Evolutionary conservation across 2,329 filamentous ascomycete species (phyloP).

Genomic region (Botryosphaeria dothidea): DNA sequence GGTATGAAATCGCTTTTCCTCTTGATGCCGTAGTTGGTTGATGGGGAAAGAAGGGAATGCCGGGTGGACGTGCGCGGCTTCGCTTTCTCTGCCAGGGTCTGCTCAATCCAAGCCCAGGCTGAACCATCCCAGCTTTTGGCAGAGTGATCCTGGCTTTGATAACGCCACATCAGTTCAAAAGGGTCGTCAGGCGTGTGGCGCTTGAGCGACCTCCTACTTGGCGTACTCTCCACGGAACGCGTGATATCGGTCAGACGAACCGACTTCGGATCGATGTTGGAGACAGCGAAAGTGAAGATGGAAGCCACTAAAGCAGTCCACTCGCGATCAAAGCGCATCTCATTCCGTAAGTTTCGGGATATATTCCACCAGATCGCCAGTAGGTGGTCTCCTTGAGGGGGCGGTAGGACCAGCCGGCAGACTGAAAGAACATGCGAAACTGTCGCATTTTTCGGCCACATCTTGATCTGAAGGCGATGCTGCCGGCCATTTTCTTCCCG

Average conservation of each 20-base stretch:
- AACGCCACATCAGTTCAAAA: conserved; percentile 31
- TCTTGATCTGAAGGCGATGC: conserved; percentile 34
- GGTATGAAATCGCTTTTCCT: conserved; percentile 30
- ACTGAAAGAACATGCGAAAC: conserved; percentile 35
- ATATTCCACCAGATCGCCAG: conserved; percentile 42
- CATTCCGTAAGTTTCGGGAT: conserved; percentile 27
- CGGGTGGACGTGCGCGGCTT: conserved; percentile 16
- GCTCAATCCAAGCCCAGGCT: conserved; percentile 37
- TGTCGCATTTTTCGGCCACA: conserved; percentile 31
- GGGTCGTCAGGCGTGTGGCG: neutral
- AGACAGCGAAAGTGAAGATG: conserved; percentile 40
- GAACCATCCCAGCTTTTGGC: conserved; percentile 33
- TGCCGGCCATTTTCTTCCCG: conserved; percentile 33
- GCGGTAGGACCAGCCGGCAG: conserved; percentile 35
- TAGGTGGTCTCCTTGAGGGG: conserved; percentile 37
- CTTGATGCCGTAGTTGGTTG: conserved; percentile 22
- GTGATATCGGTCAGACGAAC: conserved; percentile 23
- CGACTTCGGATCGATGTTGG: conserved; percentile 34
- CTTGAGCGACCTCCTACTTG: conserved; percentile 6
- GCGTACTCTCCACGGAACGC: conserved; percentile 9
- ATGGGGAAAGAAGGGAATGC: conserved; percentile 21
- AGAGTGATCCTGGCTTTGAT: conserved; percentile 28
- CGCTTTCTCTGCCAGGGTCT: conserved; percentile 21
- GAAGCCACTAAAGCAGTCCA: conserved; percentile 44
- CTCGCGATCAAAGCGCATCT: conserved; percentile 27